Conservation (phyloP, 2,329 filamentous ascomycete genomes). For the Colletotrichum trifolii region DNA sequence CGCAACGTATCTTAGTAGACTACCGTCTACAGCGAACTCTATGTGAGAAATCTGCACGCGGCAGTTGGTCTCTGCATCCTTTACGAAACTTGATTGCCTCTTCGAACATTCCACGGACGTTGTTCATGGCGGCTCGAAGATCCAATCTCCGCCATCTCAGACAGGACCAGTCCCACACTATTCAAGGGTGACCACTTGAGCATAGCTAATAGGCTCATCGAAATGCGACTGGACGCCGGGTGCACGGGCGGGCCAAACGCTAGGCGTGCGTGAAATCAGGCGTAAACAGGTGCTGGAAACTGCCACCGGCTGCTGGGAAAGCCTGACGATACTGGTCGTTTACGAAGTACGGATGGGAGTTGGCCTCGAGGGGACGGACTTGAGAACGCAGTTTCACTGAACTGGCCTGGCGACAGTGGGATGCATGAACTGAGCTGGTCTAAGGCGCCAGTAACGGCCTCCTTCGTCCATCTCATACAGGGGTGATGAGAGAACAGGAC, state of each 20-base stretch:
- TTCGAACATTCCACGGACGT: neutral
- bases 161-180: constrained; percentile 32
- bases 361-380: constrained; percentile 17
- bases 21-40: no score
- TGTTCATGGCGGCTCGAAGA: constrained; percentile 6
- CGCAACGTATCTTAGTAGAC: neutral
- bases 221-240: constrained; percentile 15
- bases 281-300: constrained; percentile 5
- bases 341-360: neutral
- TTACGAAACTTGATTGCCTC: no score
- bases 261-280: constrained; percentile 22
- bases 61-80: neutral
- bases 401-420: constrained; percentile 15
- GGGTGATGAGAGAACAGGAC: neutral
- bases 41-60: no score
- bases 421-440: constrained; percentile 10
- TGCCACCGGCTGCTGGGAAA: constrained; percentile 5
- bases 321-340: neutral
- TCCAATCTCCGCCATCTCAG: constrained; percentile 30
- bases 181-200: constrained; percentile 25
- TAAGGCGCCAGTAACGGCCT: constrained; percentile 17
- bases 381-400: constrained; percentile 28
- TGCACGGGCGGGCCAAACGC: constrained; percentile 9
- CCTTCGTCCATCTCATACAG: constrained; percentile 14
- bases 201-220: constrained; percentile 24